Conservation (phyloP, 1,139 yeast genomes). For the Petasospora rhodanensis region DNA sequence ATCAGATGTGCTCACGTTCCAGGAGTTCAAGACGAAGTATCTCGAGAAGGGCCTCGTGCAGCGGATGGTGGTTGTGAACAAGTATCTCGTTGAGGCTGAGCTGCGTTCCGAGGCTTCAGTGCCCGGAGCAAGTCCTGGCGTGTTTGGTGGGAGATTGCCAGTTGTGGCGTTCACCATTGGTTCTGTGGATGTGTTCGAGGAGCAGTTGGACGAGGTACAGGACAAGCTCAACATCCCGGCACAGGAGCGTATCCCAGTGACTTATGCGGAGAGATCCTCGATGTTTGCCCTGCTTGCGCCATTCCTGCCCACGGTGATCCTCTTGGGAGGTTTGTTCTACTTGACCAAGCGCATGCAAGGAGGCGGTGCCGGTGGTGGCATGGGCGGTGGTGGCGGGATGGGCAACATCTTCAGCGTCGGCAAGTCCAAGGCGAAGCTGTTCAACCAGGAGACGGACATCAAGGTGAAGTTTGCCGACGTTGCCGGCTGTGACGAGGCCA, state of each 20-base stretch:
- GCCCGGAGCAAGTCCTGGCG: constrained; percentile 28
- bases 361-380: constrained; percentile 35
- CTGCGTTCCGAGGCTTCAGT: constrained; percentile 41
- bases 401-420: constrained; percentile 64
- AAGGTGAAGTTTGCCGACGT: constrained; percentile 88
- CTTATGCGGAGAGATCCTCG: constrained; percentile 58
- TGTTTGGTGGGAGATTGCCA: constrained; percentile 13
- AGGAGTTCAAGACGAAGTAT: constrained; percentile 62
- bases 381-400: constrained; percentile 44
- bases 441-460: constrained; percentile 88
- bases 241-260: constrained; percentile 59
- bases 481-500: constrained; percentile 98
- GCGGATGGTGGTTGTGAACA: constrained; percentile 61
- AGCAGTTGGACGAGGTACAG: constrained; percentile 57
- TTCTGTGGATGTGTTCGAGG: constrained; percentile 69
- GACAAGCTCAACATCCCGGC: constrained; percentile 56
- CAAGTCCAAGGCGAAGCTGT: constrained; percentile 78
- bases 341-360: constrained; percentile 53
- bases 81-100: constrained; percentile 59
- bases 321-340: constrained; percentile 71
- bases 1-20: constrained; percentile 50
- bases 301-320: constrained; percentile 62
- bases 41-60: constrained; percentile 65
- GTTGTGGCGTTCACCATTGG: constrained; percentile 52
- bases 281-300: constrained; percentile 53